Percentiles rank a stretch among this genome's conserved stretches.
Conservation (phyloP, 768 basidiomycete species). For the Amanita pallidorosea region DNA sequence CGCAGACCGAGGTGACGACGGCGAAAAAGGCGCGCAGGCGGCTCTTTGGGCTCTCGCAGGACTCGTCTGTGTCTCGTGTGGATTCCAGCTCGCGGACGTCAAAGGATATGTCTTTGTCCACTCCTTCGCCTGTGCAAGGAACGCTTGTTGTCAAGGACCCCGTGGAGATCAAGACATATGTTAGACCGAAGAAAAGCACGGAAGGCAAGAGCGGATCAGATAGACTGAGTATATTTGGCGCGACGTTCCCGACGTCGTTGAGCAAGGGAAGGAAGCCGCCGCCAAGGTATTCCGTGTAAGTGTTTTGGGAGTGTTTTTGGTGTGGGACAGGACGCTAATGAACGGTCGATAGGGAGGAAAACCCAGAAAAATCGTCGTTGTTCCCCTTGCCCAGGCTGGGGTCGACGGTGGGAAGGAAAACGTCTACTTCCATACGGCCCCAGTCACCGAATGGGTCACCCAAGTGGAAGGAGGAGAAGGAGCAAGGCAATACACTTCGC, state of each 20-base stretch:
- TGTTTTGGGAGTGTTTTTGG: conserved; percentile 7
- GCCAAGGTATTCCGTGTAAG: conserved; percentile 59
- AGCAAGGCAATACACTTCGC: conserved; percentile 27
- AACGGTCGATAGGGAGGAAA: conserved; percentile 18
- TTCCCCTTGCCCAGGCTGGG: conserved; percentile 42
- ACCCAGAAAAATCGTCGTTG: conserved; percentile 32
- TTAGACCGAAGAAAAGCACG: conserved; percentile 37
- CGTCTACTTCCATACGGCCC: conserved; percentile 31
- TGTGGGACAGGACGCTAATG: not conserved
- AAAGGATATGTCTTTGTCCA: conserved; percentile 5
- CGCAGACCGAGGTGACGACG: conserved; percentile 39
- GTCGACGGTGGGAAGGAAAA: conserved; percentile 28
- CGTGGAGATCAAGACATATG: conserved; percentile 23
- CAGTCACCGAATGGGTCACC: conserved; percentile 20
- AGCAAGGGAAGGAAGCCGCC: conserved; percentile 73
- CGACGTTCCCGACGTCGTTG: conserved; percentile 45
- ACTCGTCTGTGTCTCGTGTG: conserved; percentile 19
- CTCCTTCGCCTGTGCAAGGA: conserved; percentile 4
- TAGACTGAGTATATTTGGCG: conserved; percentile 78
- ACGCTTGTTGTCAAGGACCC: conserved; percentile 9
- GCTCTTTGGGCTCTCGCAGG: conserved; percentile 56
- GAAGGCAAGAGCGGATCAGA: conserved; percentile 41
- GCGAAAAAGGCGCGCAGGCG: conserved; percentile 34
- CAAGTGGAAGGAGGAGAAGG: conserved; percentile 11
- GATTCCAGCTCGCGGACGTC: conserved; percentile 7